Evolutionary conservation across 371 early-diverging fungal species (phyloP).

Genomic region (Actinomortierella ambigua): DNA sequence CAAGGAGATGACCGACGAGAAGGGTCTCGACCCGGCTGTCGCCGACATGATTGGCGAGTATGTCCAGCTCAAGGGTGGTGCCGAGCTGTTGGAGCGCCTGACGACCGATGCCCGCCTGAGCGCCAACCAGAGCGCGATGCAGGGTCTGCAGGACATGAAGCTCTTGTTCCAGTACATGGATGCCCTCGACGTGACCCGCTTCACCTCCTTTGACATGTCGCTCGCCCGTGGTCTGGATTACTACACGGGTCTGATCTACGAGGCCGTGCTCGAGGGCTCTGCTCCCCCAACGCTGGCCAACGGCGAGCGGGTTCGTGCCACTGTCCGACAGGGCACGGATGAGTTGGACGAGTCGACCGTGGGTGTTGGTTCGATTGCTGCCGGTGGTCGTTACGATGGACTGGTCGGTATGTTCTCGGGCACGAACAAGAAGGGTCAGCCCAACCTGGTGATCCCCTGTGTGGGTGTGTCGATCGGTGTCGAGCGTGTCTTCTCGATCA

Average conservation of each 20-base stretch:
- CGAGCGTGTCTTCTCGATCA: conserved; percentile 93
- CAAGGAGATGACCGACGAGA: conserved; percentile 94
- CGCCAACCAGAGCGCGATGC: conserved; percentile 73
- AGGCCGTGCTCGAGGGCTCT: conserved; percentile 86
- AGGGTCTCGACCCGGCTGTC: conserved; percentile 77
- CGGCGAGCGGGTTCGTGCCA: conserved; percentile 40
- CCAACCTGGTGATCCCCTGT: conserved; percentile 88
- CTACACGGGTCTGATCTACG: conserved; percentile 99
- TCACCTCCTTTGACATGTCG: conserved; percentile 92
- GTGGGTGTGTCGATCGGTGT: conserved; percentile 98
- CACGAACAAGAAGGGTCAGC: conserved; percentile 66
- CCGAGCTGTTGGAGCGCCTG: conserved; percentile 79
- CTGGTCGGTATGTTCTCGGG: conserved; percentile 95
- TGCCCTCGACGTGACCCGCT: conserved; percentile 69
- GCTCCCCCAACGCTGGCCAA: conserved; percentile 53
- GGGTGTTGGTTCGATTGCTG: conserved; percentile 98
- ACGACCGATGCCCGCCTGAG: conserved; percentile 65
- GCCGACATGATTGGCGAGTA: conserved; percentile 93
- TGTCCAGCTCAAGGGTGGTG: conserved; percentile 81
- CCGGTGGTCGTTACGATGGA: conserved; percentile 99
- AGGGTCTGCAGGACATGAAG: conserved; percentile 90
- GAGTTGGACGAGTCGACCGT: conserved; percentile 78
- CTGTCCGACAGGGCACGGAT: conserved; percentile 49
- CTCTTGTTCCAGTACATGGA: conserved; percentile 87
- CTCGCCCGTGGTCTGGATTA: conserved; percentile 99